These are phyloP conservation scores for Macrolepiota fuliginosa DNA, from an alignment of 768 basidiomycete species.

Conservation along the genomic window DNA sequence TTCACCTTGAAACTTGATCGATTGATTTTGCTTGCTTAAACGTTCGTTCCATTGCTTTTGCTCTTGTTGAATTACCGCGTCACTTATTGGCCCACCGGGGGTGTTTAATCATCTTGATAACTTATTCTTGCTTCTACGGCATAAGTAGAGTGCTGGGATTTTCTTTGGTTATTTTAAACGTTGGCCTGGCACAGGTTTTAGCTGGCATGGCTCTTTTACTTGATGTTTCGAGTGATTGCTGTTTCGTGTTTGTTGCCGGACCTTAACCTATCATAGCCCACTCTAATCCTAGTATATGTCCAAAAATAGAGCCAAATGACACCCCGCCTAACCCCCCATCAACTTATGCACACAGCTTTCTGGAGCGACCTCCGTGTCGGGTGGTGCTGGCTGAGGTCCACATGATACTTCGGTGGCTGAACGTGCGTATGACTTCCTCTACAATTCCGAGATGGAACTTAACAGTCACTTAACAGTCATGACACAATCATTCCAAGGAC, in stretches of 20 bases:
- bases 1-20: slow-evolving; percentile 1
- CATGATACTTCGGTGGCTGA: background rate
- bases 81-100: background rate
- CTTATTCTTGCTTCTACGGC: background rate
- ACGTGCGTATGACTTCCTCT: background rate
- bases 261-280: background rate
- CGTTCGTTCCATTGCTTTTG: background rate
- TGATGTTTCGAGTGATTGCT: background rate
- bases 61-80: background rate
- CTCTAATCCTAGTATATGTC: background rate
- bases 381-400: background rate
- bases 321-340: background rate
- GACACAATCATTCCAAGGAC: background rate
- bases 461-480: no score
- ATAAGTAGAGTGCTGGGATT: background rate
- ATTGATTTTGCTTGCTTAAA: background rate
- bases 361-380: background rate
- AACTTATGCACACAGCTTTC: no score
- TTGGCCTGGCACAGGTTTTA: no score
- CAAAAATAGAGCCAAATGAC: background rate
- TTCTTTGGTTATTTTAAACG: background rate
- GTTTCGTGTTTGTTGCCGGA: background rate
- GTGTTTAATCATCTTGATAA: background rate
- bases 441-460: background rate
- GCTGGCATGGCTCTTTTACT: background rate